Evolutionary conservation across 2,329 filamentous ascomycete genomes (phyloP), one percentile per base, ranked within the genome.

Genomic region (Arthroderma uncinatum): DNA sequence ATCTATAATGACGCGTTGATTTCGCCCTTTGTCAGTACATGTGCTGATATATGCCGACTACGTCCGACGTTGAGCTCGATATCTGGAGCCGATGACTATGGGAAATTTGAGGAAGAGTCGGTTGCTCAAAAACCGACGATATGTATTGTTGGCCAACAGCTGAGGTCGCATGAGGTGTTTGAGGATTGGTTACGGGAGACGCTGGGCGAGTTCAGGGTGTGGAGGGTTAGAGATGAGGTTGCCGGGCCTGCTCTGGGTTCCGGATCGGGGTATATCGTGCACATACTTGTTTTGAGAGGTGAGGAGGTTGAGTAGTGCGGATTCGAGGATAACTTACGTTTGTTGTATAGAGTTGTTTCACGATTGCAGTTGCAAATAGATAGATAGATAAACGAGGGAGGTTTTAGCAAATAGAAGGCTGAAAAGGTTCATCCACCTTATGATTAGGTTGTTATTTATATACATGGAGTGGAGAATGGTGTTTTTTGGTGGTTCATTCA

Each of bases 1-100:
- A 86, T 98, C 63, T 98, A 94, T 76, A 98, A 97, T 71, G 88
- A 95, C 62, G 82, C 86, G 1, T 79, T 97, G 2, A 82, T 97
- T 23, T 75, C 81, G 44, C 89, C 91, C 0, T 81, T 97, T 53
- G 87, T 93, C n/a, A 81, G 85, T 64, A 87, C 89, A 0, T 95
- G 88, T 68, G 82, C 77, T 4, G 87, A 94, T 61, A 78, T 84
- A 23, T 95, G 89, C 70, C 74, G 74, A 8, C 70, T 92, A 14
- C 76, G 84, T 34, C 67, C 68, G 12, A 57, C 59, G 23, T 40
- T 59, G 14, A 33, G 16, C 10, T n/a, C 36, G 33, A 30, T 1
- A 9, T n/a, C 7, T 54, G 37, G 37, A 14, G 16, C 16, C 8
- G 54, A n/a, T n/a, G n/a, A n/a, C n/a, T n/a, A n/a, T n/a, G n/a